Evolutionary conservation across 176 grass and related monocot genomes (phyloP), one percentile per base, ranked within the genome.

Genomic region (Eleusine indica): DNA sequence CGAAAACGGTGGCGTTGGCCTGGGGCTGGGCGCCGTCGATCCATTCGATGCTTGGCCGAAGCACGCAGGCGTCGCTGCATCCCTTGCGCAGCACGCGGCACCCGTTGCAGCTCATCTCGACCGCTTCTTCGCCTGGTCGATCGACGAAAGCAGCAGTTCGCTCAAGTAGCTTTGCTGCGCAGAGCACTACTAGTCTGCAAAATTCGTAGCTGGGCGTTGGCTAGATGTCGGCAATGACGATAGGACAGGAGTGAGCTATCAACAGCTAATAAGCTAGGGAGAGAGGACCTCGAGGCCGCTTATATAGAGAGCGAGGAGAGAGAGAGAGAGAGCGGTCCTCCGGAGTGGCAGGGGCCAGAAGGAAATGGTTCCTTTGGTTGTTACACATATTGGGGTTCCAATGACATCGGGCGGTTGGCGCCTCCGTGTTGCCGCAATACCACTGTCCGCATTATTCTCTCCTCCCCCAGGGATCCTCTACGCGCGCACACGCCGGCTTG

Each of bases 1-100:
- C 94, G 82, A 97, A 97, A 75, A 94, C 87, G 85, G 94, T 97
- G 71, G 94, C 94, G 83, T 97, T 90, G 77, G 84, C 94, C 74
- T 94, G 91, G 41, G 89, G 84, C 79, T 88, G 85, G 1, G 89
- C 82, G 70, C 84, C 86, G 70, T 92, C 82, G 81, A 97, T 97
- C 94, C 94, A 94, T 52, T 97, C 85, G 74, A 97, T 86, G 89
- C 94, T 88, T 0, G 89, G 37, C 16, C 91, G 91, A 65, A 97
- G 91, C 66, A 91, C 87, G 82, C 94, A 97, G 13, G 85, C 80
- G 79, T 97, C 94, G 82, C 89, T 90, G 91, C 94, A 97, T 0
- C 94, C 91, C 87, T 94, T 97, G 74, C 94, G 89, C 87, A 94
- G 81, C 16, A 97, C 91, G 70, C 89, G 87, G 80, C 91, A 97